These are phyloP conservation scores for Setaria italica DNA, from an alignment of 202 grass and related monocot genomes.

Conservation along the genomic window DNA sequence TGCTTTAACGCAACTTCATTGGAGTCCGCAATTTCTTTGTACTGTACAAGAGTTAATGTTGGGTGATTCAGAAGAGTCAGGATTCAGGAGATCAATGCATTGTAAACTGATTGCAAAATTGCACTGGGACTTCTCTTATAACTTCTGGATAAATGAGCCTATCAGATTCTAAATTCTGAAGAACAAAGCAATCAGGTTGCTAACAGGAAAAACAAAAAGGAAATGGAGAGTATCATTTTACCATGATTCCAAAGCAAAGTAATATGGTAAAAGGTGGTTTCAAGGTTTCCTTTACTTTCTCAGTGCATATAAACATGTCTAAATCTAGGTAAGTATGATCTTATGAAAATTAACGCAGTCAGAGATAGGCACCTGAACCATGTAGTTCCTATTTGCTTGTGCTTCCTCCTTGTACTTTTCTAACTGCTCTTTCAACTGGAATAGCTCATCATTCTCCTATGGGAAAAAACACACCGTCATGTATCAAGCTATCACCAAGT, in stretches of 20 bases:
- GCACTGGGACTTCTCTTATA: not conserved
- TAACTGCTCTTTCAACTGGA: conserved; percentile 85
- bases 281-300: not conserved
- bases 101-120: conserved; percentile 15
- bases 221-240: not conserved
- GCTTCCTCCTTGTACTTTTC: conserved; percentile 92
- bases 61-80: conserved; percentile 34
- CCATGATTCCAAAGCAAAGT: not conserved
- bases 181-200: not conserved
- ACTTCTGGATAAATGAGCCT: not conserved
- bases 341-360: not conserved
- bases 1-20: conserved; percentile 96
- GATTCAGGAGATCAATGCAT: conserved; percentile 22
- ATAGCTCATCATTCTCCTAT: conserved; percentile 74
- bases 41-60: conserved; percentile 59
- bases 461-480: not conserved
- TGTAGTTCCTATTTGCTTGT: conserved; percentile 90
- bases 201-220: not conserved
- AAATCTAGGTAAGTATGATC: not conserved
- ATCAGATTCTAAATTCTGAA: not conserved
- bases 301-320: not conserved
- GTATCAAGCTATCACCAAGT: not conserved
- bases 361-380: conserved; percentile 72
- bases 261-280: not conserved
- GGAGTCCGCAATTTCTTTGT: conserved; percentile 93